Conservation (phyloP, 331 rosid genomes). For the Prunus yedoensis region DNA sequence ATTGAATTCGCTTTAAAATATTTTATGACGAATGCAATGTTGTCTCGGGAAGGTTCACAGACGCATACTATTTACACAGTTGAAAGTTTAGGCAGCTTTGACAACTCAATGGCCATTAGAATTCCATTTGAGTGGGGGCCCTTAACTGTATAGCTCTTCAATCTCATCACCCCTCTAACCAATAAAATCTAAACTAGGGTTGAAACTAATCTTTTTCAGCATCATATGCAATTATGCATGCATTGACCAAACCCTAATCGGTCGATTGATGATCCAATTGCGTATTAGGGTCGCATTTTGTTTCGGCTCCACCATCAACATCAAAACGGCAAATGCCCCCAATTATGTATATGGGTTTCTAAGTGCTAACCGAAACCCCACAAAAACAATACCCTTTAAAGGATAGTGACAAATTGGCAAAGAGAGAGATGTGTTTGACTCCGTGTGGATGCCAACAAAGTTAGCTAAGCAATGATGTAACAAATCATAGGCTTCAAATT, state of each 20-base stretch:
- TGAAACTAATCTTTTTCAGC: background rate
- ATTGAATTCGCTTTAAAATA: too few species aligned
- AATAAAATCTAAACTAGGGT: background rate
- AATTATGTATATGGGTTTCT: too few species aligned
- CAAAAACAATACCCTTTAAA: too few species aligned
- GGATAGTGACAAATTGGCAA: background rate
- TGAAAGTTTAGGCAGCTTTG: background rate
- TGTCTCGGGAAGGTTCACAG: too few species aligned
- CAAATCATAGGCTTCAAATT: background rate
- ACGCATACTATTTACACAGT: background rate
- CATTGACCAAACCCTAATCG: background rate
- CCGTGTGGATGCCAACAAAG: background rate
- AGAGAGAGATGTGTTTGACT: background rate
- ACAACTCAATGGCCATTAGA: background rate
- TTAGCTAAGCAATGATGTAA: background rate
- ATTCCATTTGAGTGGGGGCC: background rate
- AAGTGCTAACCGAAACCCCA: too few species aligned
- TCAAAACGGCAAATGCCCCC: background rate
- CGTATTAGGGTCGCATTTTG: slow-evolving; percentile 2
- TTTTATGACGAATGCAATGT: too few species aligned
- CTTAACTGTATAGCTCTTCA: background rate
- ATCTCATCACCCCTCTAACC: background rate
- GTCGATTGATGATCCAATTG: background rate
- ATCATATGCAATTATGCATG: background rate
- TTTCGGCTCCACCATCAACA: background rate